Evolutionary conservation across 192 early-diverging fungal genomes (phyloP), one percentile per base, ranked within the genome.

Genomic region (Linnemannia zychae): DNA sequence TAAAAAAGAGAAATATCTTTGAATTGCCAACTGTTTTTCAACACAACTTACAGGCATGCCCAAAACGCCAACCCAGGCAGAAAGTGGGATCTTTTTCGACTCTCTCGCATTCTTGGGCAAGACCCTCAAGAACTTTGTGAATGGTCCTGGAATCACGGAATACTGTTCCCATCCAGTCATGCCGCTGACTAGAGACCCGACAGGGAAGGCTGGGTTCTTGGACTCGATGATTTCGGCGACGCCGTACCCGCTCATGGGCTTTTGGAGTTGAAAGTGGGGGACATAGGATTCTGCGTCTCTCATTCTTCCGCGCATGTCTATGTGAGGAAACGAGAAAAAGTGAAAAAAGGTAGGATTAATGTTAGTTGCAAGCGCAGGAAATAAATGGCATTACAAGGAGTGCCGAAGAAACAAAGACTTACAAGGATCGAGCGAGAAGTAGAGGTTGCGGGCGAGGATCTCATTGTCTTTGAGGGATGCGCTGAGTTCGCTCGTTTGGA

Each of bases 381-480:
- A 9, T 9, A 60, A 60, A 60, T 28, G 9, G 24, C 7, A 60
- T 7, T 4, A 60, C 0, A 22, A 57, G 52, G 22, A 57, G n/a
- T 7, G n/a, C 9, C 5, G 4, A 9, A 57, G 52, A 57, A 3
- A 24, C 40, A 63, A 31, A 11, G 13, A 90, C 93, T 95, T 94
- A 84, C 97, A 96, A 37, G 95, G 95, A 87, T 97, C 95, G 18
- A 96, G 85, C 9, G 94, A 95, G 24, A 96, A 83, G 74, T 87
- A 93, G 24, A 93, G 89, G 50, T 90, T 91, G 65, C 94, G 93
- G 24, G 96, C 67, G 37, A 96, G 66, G 50, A 90, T 77, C 46
- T 92, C 87, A 17, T 81, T 87, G 22, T 88, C 78, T 38, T 84
- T 77, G 13, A 94, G 72, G 24, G 88, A 87, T 20, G 87, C 74